phyloP scores from a whole-genome alignment of 179 eudicot genomes.

The Amaranthus tricolor region DNA sequence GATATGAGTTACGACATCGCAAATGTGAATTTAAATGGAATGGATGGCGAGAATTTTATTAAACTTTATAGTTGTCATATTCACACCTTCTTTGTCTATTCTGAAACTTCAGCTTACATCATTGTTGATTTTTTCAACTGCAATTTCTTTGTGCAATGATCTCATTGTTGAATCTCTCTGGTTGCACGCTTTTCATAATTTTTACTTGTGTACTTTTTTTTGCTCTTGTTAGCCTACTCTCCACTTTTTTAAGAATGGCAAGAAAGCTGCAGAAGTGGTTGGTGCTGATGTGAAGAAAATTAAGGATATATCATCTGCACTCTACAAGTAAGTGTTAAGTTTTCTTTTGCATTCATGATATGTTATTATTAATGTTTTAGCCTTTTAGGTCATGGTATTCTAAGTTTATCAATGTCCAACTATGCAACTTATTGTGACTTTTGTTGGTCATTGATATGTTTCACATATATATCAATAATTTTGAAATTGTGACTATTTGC shows the following conservation, averaged over 20 bases:
- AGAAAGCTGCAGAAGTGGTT: constrained; percentile 58
- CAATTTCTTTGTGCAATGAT: not conserved
- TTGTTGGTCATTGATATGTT: too few relatives aligned
- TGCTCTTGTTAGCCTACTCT: constrained; percentile 61
- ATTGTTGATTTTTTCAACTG: too few relatives aligned
- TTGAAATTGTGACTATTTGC: too few relatives aligned
- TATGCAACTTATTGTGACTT: too few relatives aligned
- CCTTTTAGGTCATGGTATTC: too few relatives aligned
- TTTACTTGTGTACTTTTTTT: not conserved
- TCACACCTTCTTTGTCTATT: not conserved
- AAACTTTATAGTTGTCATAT: not conserved
- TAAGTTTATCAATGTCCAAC: too few relatives aligned
- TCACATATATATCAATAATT: too few relatives aligned
- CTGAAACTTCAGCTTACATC: not conserved
- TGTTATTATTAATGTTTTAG: not conserved
- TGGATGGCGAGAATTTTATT: not conserved
- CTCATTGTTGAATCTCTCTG: not conserved
- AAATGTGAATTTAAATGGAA: not conserved
- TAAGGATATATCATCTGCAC: constrained; percentile 50
- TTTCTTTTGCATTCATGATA: not conserved
- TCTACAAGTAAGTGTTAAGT: constrained; percentile 46
- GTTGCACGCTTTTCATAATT: not conserved
- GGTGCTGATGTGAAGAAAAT: constrained; percentile 63
- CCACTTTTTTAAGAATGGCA: constrained; percentile 66
- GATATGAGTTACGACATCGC: not conserved